Base-by-base conservation (phyloP, 2,329 filamentous ascomycete genomes). In the Dactylonectria macrodidyma region DNA sequence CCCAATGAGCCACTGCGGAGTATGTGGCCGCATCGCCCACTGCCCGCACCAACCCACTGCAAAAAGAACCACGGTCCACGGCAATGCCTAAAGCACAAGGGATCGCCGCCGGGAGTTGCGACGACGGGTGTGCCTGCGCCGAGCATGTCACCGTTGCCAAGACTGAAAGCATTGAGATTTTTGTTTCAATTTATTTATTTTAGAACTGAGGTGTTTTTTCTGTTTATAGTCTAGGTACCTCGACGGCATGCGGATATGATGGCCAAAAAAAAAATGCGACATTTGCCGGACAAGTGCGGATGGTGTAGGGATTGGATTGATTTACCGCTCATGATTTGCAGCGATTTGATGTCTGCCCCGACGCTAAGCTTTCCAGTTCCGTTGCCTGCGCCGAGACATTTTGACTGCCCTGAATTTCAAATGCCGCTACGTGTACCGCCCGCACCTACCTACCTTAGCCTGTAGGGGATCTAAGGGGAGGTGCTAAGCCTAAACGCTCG, bases 41-140 rank as follows among this genome's bases (percentile, higher is more conserved):
- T 26, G 54, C 62, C 62, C 62, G 50, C 55, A 19, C 19, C 19
- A 38, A 46, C 59, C 26, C 26, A 30, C 26, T 30, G 26, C 26
- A 30, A n/a, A 30, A n/a, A 51, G 41, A 44, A n/a, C 41, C 41
- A 14, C 12, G 12, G 38, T 41, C 19, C 48, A 51, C 48, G 48
- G 48, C 48, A n/a, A 6, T 52, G 30, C 33, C 33, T 46, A 26
- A 62, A 56, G 60, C 59, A 62, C 59, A 56, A 26, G 30, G 58
- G 58, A 44, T 16, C 14, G 41, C 41, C 41, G 14, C 14, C n/a
- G 26, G 16, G 26, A 38, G 34, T 38, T 44, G 36, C 38, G 26
- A 47, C 38, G 26, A 56, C 59, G 59, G 59, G 38, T 57, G 24
- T 57, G 52, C 16, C 60, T 34, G 38, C 60, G 60, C 52, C 60